These are phyloP conservation scores for Litsea cubeba DNA, from an alignment of 164 flowering plant genomes.

Conservation along the genomic window DNA sequence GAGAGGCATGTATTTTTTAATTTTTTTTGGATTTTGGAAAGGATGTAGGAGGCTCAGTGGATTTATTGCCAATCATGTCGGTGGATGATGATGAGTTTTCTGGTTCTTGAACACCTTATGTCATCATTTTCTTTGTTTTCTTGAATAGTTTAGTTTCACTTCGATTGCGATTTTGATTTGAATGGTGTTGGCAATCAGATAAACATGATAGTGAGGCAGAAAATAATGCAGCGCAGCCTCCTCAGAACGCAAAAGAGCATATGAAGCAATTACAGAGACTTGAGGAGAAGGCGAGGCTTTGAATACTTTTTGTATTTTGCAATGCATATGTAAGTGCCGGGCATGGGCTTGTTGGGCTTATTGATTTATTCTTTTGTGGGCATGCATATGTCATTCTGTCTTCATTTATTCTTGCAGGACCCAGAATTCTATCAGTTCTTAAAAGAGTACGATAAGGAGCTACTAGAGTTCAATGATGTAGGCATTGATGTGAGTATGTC, in stretches of 20 bases:
- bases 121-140: background rate
- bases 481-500: conserved; percentile 51
- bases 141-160: background rate
- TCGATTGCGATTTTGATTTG: background rate
- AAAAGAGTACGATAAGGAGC: conserved; percentile 80
- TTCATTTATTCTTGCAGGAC: conserved; percentile 45
- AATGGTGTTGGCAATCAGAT: conserved; percentile 5
- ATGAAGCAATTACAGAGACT: conserved; percentile 49
- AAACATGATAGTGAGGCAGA: background rate
- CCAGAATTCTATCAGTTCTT: conserved; percentile 80
- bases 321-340: background rate
- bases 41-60: background rate
- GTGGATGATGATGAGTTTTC: background rate
- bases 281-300: conserved; percentile 40
- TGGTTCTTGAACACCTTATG: background rate
- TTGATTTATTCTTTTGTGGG: background rate
- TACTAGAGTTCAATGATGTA: conserved; percentile 67
- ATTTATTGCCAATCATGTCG: background rate
- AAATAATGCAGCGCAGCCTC: conserved; percentile 12
- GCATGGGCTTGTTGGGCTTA: background rate
- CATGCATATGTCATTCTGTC: background rate
- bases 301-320: background rate
- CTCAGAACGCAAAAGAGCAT: conserved; percentile 41
- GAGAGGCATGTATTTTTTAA: background rate
- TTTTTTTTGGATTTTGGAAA: background rate